Percentiles rank a stretch among this genome's conserved stretches.
phyloP scores from a whole-genome alignment of 441 rosid species.

The Pelargonium cotyledonis region DNA sequence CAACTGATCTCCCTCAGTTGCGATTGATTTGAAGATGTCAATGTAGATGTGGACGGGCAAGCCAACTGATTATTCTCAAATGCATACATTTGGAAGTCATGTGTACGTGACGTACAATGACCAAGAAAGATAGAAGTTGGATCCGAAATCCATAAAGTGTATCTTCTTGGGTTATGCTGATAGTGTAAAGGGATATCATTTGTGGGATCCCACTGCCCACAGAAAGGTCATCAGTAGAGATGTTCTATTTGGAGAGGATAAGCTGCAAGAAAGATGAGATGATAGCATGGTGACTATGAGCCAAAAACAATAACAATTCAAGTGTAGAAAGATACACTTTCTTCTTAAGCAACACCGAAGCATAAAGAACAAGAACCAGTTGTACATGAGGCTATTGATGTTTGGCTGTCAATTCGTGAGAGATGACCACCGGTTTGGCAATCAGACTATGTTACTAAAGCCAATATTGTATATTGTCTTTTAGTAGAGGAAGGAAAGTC shows the following conservation, averaged over 20 bases:
- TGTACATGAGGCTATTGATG: background rate
- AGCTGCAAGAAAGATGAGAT: too few relatives aligned
- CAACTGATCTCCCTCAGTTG: background rate
- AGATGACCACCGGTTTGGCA: constrained; percentile 2
- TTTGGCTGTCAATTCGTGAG: background rate
- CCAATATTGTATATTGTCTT: constrained; percentile 12
- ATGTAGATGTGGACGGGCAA: background rate
- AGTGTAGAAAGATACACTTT: constrained; percentile 1
- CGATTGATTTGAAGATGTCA: background rate
- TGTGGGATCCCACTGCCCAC: constrained; percentile 13
- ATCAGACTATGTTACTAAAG: constrained; percentile 4
- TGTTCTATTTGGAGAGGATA: background rate
- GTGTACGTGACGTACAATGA: constrained; percentile 1
- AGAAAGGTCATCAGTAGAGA: constrained; percentile 7
- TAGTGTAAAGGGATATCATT: constrained; percentile 7
- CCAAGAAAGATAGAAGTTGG: background rate
- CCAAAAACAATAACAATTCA: background rate
- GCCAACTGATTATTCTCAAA: background rate
- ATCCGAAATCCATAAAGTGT: background rate
- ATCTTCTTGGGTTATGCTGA: constrained; percentile 5
- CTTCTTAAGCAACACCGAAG: background rate
- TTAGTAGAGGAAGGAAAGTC: constrained; percentile 10
- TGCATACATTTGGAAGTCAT: background rate
- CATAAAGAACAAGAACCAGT: background rate
- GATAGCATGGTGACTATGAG: background rate